Evolutionary conservation across 148 eudicot species (phyloP).

Genomic region (Arbutus unedo): DNA sequence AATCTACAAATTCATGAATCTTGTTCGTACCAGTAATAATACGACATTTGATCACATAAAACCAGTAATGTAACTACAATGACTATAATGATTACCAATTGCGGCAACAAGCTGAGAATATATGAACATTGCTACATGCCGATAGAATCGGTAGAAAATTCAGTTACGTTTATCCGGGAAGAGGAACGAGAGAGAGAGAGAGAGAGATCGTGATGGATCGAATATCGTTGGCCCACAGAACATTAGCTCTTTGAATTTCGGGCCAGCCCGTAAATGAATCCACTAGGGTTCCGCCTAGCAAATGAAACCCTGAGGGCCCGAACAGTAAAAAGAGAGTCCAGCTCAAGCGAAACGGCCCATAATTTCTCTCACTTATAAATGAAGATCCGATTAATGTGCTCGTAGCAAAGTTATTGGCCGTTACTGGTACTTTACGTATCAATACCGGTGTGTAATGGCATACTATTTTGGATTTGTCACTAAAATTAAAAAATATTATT

Average conservation of each 20-base stretch:
- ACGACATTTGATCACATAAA: neutral
- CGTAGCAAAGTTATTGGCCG: too few species aligned
- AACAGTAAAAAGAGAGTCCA: too few species aligned
- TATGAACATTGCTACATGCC: neutral
- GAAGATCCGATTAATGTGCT: too few species aligned
- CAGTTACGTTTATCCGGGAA: neutral
- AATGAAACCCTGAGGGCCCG: too few species aligned
- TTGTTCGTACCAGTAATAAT: neutral
- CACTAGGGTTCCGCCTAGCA: too few species aligned
- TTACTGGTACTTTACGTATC: too few species aligned
- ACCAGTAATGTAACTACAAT: too few species aligned
- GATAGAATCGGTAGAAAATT: neutral
- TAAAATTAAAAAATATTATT: too few species aligned
- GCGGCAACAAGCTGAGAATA: neutral
- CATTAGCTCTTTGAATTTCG: neutral
- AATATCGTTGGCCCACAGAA: neutral
- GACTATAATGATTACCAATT: neutral
- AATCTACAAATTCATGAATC: neutral
- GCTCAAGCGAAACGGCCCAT: too few species aligned
- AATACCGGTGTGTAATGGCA: too few species aligned
- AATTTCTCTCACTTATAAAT: too few species aligned
- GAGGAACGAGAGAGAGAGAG: slow-evolving; percentile 1
- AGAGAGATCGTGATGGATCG: neutral
- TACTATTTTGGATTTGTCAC: too few species aligned
- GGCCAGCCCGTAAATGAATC: neutral